Percentiles rank a stretch among this genome's conserved stretches.
Conservation (phyloP, 169 alveolate species). For the Eimeria nieschulzi region DNA sequence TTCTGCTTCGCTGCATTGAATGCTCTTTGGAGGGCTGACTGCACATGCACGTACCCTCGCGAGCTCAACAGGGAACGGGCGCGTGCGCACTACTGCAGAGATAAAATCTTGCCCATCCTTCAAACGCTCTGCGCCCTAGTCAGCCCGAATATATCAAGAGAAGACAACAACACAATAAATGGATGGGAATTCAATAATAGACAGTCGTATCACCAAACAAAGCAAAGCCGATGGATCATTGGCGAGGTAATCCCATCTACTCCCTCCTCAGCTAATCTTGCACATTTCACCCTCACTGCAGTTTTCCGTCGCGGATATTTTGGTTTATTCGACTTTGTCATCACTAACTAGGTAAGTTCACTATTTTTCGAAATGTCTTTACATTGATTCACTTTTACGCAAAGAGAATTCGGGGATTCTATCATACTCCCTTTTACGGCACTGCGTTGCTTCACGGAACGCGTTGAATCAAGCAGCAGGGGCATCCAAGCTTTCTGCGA, state of each 20-base stretch:
- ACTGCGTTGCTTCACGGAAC: neutral
- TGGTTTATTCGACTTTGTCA: neutral
- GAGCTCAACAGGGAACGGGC: slow-evolving; percentile 3
- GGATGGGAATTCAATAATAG: too few relatives aligned
- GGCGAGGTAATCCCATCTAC: neutral
- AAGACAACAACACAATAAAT: neutral
- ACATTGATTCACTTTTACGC: neutral
- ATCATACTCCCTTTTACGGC: neutral
- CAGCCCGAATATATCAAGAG: neutral
- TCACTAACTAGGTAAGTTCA: neutral
- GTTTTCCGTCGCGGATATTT: neutral
- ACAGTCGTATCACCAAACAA: too few relatives aligned
- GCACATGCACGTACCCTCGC: neutral
- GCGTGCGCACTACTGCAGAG: slow-evolving; percentile 9
- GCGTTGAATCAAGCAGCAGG: neutral
- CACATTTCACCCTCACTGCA: neutral
- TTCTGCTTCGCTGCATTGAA: neutral
- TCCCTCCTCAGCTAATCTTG: neutral
- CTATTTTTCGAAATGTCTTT: neutral
- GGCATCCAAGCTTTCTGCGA: neutral
- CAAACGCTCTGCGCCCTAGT: neutral
- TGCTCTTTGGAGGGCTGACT: neutral
- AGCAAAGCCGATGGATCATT: neutral
- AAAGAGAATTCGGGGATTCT: neutral
- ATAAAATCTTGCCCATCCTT: neutral